phyloP scores from a whole-genome alignment of 2,329 filamentous ascomycete genomes.

The Talaromyces sp. region DNA sequence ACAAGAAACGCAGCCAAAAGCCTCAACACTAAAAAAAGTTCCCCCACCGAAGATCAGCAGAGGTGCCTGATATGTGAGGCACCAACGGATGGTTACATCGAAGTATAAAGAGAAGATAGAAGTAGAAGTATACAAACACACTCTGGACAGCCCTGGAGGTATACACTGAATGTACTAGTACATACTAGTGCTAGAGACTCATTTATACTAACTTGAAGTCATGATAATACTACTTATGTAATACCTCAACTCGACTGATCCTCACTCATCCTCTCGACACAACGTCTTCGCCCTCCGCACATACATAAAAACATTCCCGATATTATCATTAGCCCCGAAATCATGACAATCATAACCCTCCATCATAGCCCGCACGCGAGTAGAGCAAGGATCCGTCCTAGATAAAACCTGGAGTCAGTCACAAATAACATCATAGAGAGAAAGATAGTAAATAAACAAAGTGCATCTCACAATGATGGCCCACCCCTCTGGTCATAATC shows the following conservation, averaged over 20 bases:
- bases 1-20: neutral
- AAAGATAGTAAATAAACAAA: neutral
- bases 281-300: conserved; percentile 9
- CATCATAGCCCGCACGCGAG: conserved; percentile 16
- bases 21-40: neutral
- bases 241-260: neutral
- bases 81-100: too few relatives aligned
- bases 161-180: too few relatives aligned
- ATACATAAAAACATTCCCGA: conserved; percentile 13
- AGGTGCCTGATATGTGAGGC: too few relatives aligned
- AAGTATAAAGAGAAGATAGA: too few relatives aligned
- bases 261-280: neutral
- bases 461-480: conserved; percentile 7
- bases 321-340: conserved; percentile 11
- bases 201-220: too few relatives aligned
- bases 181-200: too few relatives aligned
- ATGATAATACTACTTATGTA: too few relatives aligned
- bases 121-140: too few relatives aligned
- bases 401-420: neutral
- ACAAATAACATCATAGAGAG: neutral
- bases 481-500: conserved; percentile 10
- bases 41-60: too few relatives aligned
- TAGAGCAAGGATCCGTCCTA: conserved; percentile 18
- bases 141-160: too few relatives aligned
- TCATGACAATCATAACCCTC: conserved; percentile 19